phyloP scores from a whole-genome alignment of 2,329 filamentous ascomycete species.

The Fusarium papillatum region DNA sequence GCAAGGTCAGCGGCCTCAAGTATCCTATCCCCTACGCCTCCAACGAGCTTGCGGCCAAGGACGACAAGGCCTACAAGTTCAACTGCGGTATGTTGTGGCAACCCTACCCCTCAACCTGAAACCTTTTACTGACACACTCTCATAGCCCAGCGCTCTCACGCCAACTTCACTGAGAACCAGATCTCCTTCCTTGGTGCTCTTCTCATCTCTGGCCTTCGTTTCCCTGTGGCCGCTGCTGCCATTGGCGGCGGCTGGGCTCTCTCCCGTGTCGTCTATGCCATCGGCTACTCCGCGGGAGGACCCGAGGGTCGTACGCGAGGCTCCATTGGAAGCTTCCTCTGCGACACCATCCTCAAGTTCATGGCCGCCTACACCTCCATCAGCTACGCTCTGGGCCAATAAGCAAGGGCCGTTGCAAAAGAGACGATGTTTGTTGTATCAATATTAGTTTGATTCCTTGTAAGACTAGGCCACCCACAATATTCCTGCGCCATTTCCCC shows the following conservation, averaged over 20 bases:
- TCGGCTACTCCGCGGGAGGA: slow-evolving; percentile 65
- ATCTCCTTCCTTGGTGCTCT: slow-evolving; percentile 65
- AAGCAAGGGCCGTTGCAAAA: neutral
- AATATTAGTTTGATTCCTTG: slow-evolving; percentile 26
- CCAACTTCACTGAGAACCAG: slow-evolving; percentile 75
- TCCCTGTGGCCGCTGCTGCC: slow-evolving; percentile 62
- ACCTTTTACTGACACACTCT: slow-evolving; percentile 6
- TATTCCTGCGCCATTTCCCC: slow-evolving; percentile 22
- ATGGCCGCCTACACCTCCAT: slow-evolving; percentile 59
- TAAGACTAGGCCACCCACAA: slow-evolving; percentile 18
- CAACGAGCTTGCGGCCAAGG: slow-evolving; percentile 66
- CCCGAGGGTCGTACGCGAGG: slow-evolving; percentile 60
- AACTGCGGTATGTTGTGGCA: slow-evolving; percentile 67
- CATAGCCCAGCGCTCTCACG: slow-evolving; percentile 70
- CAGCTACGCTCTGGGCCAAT: slow-evolving; percentile 52
- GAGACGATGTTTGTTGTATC: neutral
- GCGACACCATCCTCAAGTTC: slow-evolving; percentile 55
- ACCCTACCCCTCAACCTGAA: neutral
- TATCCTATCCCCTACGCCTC: slow-evolving; percentile 72
- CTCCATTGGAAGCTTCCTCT: slow-evolving; percentile 49
- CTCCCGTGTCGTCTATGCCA: slow-evolving; percentile 65
- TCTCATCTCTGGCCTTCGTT: slow-evolving; percentile 68
- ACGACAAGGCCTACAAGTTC: slow-evolving; percentile 68
- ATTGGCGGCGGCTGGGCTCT: slow-evolving; percentile 68
- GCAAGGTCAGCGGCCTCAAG: slow-evolving; percentile 65